These are phyloP conservation scores for Trichophyton simii DNA, from an alignment of 2,329 filamentous ascomycete genomes.

Conservation along the genomic window DNA sequence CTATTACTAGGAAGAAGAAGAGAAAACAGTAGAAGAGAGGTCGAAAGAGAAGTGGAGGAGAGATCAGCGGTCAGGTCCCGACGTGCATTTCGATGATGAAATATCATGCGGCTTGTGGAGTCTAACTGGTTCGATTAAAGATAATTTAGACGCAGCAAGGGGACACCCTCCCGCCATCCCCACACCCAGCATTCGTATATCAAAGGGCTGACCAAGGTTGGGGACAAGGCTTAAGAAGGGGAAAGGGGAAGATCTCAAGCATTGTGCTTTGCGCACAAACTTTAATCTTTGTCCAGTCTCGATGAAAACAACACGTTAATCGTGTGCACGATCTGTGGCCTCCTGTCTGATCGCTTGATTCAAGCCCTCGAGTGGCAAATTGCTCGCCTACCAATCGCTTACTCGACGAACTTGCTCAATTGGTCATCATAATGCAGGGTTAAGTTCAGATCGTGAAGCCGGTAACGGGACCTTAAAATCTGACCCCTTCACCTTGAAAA, in stretches of 20 bases:
- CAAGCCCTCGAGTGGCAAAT: background rate
- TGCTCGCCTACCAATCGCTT: background rate
- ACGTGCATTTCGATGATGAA: background rate
- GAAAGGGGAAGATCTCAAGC: background rate
- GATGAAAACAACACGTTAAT: background rate
- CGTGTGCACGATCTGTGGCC: background rate
- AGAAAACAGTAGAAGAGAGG: too few relatives aligned
- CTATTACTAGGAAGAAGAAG: too few relatives aligned
- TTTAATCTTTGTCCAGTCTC: background rate
- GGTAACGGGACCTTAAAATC: background rate
- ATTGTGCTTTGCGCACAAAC: background rate
- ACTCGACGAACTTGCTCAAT: background rate
- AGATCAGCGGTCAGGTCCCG: background rate
- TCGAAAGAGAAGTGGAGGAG: background rate
- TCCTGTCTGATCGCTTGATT: background rate
- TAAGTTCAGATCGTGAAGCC: background rate
- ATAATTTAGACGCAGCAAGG: background rate
- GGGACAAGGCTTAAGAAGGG: background rate
- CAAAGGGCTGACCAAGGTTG: background rate
- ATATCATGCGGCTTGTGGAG: background rate
- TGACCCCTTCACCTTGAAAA: background rate
- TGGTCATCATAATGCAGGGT: background rate
- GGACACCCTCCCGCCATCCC: background rate
- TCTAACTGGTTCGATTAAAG: background rate
- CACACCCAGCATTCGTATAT: background rate